Evolutionary conservation across 306 rosid genomes (phyloP), one percentile per base, ranked within the genome.

Genomic region (Ceratonia siliqua): DNA sequence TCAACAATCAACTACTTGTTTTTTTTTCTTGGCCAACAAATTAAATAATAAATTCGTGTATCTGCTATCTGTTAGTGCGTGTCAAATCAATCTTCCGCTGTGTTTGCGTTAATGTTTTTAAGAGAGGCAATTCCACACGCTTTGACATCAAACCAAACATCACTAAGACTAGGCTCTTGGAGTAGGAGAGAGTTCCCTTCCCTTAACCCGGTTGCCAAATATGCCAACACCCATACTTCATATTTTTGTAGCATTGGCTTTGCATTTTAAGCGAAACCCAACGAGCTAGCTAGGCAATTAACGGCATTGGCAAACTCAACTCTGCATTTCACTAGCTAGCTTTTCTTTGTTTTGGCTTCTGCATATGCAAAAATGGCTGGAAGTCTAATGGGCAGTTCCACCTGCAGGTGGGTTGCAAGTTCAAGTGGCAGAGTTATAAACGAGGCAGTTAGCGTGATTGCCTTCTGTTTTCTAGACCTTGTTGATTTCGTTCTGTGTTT

Each of bases 1-100:
- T 91, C 92, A 93, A 93, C 98, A 14, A 93, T 96, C 97, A 91
- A 92, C 97, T 62, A 91, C 93, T 79, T 53, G n/a, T 73, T 79
- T 76, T 78, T 52, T 83, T 83, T 79, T 88, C 86, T 84, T 85
- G 82, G 88, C 92, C 95, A 87, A 86, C 89, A 85, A 87, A 89
- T 83, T 85, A 70, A 81, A 86, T 88, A 79, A 83, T 86, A 79
- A 85, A 93, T 88, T 78, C 87, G 50, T 82, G 56, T 59, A 58
- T 73, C 77, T 75, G 74, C 62, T 52, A 74, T 83, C 85, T 75
- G 67, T 70, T 69, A 35, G 45, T 69, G 70, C 25, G 68, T 42
- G 77, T 68, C 85, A 27, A 61, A 36, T 59, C 70, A 61, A 71
- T 10, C 45, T 42, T 24, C 12, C 55, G 68, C 63, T 62, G 52